These are phyloP conservation scores for Claviceps sp. DNA, from an alignment of 2,329 filamentous ascomycete species.

Conservation along the genomic window DNA sequence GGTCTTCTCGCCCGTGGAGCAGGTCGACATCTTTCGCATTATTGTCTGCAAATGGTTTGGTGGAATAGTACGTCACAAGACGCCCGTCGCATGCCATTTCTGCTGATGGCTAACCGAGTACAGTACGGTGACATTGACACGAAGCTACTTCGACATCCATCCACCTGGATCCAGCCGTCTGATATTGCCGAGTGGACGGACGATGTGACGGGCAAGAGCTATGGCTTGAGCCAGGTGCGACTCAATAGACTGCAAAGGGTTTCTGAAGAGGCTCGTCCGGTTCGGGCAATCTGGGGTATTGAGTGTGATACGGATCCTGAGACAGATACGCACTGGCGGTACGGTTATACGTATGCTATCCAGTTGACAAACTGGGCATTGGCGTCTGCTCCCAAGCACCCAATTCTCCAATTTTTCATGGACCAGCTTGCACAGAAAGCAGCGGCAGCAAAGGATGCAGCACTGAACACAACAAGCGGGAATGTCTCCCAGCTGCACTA, in stretches of 20 bases:
- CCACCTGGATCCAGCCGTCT: background rate
- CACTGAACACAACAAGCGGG: background rate
- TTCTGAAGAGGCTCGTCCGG: background rate
- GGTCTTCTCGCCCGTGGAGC: slow-evolving; percentile 1
- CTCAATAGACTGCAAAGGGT: background rate
- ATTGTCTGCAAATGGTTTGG: slow-evolving; percentile 4
- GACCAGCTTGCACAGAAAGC: slow-evolving; percentile 6
- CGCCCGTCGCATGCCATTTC: background rate
- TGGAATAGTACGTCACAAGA: slow-evolving; percentile 1
- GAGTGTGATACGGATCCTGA: slow-evolving; percentile 7
- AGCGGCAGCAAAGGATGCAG: background rate
- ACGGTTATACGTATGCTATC: slow-evolving; percentile 12
- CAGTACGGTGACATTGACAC: slow-evolving; percentile 4
- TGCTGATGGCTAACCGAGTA: background rate
- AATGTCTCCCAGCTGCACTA: slow-evolving; percentile 1
- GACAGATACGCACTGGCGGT: slow-evolving; percentile 11
- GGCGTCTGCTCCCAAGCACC: slow-evolving; percentile 10
- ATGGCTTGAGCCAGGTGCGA: background rate
- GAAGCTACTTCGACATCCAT: slow-evolving; percentile 2
- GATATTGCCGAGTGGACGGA: slow-evolving; percentile 3
- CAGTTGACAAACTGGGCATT: slow-evolving; percentile 13
- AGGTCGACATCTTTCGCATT: slow-evolving; percentile 4
- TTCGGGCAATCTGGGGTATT: slow-evolving; percentile 3
- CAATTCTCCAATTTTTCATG: slow-evolving; percentile 9
- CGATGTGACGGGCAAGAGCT: background rate